Evolutionary conservation across 2,329 filamentous ascomycete genomes (phyloP), one percentile per base, ranked within the genome.

Genomic region (Neofusicoccum umdonicola): DNA sequence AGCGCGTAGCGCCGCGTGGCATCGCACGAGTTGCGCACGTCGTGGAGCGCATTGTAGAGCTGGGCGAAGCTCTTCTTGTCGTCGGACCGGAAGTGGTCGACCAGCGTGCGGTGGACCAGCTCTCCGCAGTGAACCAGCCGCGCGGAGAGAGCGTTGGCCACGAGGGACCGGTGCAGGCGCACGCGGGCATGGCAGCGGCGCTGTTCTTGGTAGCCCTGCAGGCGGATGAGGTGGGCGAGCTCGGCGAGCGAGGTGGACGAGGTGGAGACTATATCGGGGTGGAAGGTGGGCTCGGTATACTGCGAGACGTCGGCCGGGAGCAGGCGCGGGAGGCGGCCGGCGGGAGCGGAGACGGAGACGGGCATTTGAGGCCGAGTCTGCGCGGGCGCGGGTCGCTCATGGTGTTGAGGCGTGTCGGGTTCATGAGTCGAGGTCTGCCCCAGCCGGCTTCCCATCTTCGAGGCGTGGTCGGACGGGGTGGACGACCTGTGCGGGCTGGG

Each of bases 141-240:
- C 66, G 89, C 87, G 68, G 88, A 91, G 66, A 93, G 81, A 44
- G 90, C 90, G 48, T 89, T 91, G 19, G 89, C 90, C 62, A 93
- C 86, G 67, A 93, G 81, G 73, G 86, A 90, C 72, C 89, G 84
- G 75, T 93, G 90, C 62, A 95, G 83, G 65, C 90, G 88, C 68
- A 90, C 82, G 69, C 91, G 85, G 51, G 88, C 90, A 73, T 89
- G 88, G 68, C 85, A 83, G 78, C 90, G 87, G 82, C 91, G 90
- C 82, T 90, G 89, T 82, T 92, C 89, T 78, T 94, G 91, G 75
- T 93, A 92, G 72, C 88, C 90, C 74, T 90, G 90, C 67, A 93
- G 81, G 67, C 90, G 87, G 68, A 92, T 89, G 71, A 93, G 79
- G 76, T 93, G 90, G 60, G 90, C 90, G 69, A 94, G 85, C 77